A percentile compares a stretch with the other conserved stretches of the same genome.
phyloP scores from a whole-genome alignment of 148 eudicot genomes.

The Polygonum aviculare region DNA sequence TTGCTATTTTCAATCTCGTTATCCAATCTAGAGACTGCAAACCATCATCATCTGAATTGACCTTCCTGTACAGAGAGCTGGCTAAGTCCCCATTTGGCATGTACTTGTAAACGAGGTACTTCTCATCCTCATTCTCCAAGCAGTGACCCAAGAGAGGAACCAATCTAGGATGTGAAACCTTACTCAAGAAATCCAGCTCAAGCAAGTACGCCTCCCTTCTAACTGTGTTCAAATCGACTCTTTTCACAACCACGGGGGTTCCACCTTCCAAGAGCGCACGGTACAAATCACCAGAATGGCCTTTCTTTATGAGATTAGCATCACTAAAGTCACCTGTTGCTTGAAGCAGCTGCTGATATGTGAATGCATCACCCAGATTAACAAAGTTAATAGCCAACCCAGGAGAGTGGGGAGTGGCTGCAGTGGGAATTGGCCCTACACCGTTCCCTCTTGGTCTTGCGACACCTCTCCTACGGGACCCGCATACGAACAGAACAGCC shows the following conservation, averaged over 20 bases:
- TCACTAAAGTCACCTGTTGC: constrained; percentile 62
- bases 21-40: constrained; percentile 96
- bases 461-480: constrained; percentile 29
- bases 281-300: constrained; percentile 85
- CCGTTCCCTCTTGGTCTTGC: constrained; percentile 39
- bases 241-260: constrained; percentile 59
- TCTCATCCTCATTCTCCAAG: constrained; percentile 76
- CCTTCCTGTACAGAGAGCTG: constrained; percentile 67
- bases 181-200: constrained; percentile 79
- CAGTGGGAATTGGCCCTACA: constrained; percentile 54
- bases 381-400: constrained; percentile 40
- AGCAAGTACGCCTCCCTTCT: constrained; percentile 54
- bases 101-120: constrained; percentile 70
- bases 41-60: constrained; percentile 39
- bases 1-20: constrained; percentile 88
- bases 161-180: constrained; percentile 68
- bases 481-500: constrained; percentile 35
- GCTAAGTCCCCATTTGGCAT: constrained; percentile 86
- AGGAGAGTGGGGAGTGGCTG: constrained; percentile 34
- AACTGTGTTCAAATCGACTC: constrained; percentile 39
- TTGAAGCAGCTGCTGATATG: constrained; percentile 65
- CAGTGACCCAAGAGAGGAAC: constrained; percentile 87
- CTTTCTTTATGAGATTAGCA: constrained; percentile 62
- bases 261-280: constrained; percentile 66
- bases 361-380: constrained; percentile 58